Evolutionary conservation across 2,329 filamentous ascomycete genomes (phyloP).

Genomic region (Chaetomium sp.): DNA sequence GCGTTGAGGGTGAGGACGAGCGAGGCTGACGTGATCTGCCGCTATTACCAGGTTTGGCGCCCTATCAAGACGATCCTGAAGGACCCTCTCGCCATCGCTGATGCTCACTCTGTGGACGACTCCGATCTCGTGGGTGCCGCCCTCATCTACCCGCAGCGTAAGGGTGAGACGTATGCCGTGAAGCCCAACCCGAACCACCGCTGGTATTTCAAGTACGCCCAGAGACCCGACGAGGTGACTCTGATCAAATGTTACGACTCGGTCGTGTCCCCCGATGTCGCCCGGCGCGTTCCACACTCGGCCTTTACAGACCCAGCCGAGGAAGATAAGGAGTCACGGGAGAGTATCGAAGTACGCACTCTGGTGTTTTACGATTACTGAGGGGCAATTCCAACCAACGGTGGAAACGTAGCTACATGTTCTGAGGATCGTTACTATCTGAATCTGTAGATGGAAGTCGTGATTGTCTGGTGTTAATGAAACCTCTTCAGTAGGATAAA

Average conservation of each 20-base stretch:
- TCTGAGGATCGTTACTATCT: too few relatives aligned
- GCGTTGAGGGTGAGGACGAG: background rate
- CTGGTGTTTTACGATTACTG: constrained; percentile 26
- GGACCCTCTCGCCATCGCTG: constrained; percentile 37
- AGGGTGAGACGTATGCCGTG: constrained; percentile 35
- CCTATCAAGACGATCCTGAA: constrained; percentile 42
- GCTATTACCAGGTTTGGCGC: constrained; percentile 33
- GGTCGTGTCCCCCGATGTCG: constrained; percentile 39
- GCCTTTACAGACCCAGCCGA: constrained; percentile 20
- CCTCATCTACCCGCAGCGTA: constrained; percentile 35
- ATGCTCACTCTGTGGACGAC: constrained; percentile 34
- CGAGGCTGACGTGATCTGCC: background rate
- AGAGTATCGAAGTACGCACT: constrained; percentile 24
- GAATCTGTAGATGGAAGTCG: too few relatives aligned
- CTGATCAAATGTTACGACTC: constrained; percentile 58
- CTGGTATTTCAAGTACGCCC: constrained; percentile 48
- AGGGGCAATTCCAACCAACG: background rate
- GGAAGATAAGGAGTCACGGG: constrained; percentile 47
- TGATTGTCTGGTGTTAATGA: too few relatives aligned
- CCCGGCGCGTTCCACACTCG: constrained; percentile 24
- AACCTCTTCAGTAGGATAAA: too few relatives aligned
- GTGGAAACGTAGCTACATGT: too few relatives aligned
- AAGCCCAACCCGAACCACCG: constrained; percentile 31
- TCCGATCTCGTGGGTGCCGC: constrained; percentile 33
- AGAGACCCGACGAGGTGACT: constrained; percentile 47